A percentile compares a stretch with the other conserved stretches of the same genome.
Evolutionary conservation across 2,329 filamentous ascomycete genomes (phyloP).

Genomic region (Fusarium beomiforme): DNA sequence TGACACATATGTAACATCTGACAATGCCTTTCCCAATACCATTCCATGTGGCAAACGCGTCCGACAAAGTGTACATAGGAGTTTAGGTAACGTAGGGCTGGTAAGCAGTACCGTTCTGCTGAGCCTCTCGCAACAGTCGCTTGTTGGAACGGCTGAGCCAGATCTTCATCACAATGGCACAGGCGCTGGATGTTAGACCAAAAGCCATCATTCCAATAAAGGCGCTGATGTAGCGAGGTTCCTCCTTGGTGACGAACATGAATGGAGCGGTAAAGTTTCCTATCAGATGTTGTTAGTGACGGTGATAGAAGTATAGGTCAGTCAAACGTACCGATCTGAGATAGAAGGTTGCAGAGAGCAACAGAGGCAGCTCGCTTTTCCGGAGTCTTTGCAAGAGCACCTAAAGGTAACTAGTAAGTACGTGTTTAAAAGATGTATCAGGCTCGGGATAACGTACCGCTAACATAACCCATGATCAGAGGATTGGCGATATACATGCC

Average conservation of each 20-base stretch:
- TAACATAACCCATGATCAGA: conserved; percentile 18
- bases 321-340: not conserved
- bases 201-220: conserved; percentile 22
- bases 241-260: conserved; percentile 12
- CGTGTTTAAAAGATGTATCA: fast-evolving
- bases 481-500: conserved; percentile 22
- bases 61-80: too few relatives aligned
- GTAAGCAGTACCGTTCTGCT: conserved; percentile 10
- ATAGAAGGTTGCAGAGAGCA: conserved; percentile 3
- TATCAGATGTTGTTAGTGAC: not conserved
- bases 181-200: not conserved
- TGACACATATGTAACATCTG: too few relatives aligned
- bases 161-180: conserved; percentile 7
- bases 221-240: conserved; percentile 16
- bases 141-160: conserved; percentile 14
- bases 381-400: conserved; percentile 1
- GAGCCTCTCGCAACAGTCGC: conserved; percentile 6
- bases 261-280: conserved; percentile 15
- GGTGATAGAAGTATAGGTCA: fast-evolving
- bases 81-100: conserved; percentile 14
- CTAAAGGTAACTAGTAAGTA: not conserved
- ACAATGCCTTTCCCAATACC: too few relatives aligned
- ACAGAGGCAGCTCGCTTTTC: conserved; percentile 17
- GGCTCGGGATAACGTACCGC: fast-evolving
- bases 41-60: too few relatives aligned